Percentiles rank a stretch among this genome's conserved stretches.
These are phyloP conservation scores for Candida sakaeoensis DNA, from an alignment of 805 yeast species.

Conservation along the genomic window DNA sequence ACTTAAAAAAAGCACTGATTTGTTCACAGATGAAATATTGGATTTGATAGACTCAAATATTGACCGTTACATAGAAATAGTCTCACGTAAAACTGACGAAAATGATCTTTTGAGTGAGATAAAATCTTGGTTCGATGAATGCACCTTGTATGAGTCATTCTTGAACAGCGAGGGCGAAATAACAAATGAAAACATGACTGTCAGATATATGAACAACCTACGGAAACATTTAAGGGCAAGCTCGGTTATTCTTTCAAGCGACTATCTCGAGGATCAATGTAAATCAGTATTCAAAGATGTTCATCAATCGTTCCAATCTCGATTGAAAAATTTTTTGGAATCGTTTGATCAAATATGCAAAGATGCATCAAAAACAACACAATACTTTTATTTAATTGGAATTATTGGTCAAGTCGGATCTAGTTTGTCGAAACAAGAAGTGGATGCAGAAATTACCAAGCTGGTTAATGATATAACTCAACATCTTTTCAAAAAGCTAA, in stretches of 20 bases:
- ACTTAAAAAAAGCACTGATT: not conserved
- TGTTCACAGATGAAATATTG: conserved; percentile 20
- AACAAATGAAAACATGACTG: not conserved
- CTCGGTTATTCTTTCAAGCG: conserved; percentile 18
- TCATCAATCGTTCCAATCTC: conserved; percentile 11
- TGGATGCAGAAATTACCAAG: not conserved
- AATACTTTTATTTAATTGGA: conserved; percentile 7
- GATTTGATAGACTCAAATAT: conserved; percentile 26
- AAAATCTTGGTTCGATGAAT: conserved; percentile 8
- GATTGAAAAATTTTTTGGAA: conserved; percentile 10
- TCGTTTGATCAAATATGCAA: not conserved
- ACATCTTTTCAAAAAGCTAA: conserved; percentile 3
- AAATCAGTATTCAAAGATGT: conserved; percentile 4
- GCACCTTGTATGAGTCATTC: not conserved
- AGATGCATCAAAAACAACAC: not conserved
- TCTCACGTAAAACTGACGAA: conserved; percentile 3
- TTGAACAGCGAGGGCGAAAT: not conserved
- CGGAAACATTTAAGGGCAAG: conserved; percentile 1
- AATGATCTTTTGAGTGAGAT: conserved; percentile 1
- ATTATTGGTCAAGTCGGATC: conserved; percentile 1
- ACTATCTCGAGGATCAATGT: not conserved
- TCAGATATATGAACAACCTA: not conserved
- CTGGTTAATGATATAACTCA: conserved; percentile 1
- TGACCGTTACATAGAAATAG: conserved; percentile 21
- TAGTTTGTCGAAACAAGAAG: not conserved